Evolutionary conservation across 257 asterid genomes (phyloP).

Genomic region (Paraleonurus japonicus): DNA sequence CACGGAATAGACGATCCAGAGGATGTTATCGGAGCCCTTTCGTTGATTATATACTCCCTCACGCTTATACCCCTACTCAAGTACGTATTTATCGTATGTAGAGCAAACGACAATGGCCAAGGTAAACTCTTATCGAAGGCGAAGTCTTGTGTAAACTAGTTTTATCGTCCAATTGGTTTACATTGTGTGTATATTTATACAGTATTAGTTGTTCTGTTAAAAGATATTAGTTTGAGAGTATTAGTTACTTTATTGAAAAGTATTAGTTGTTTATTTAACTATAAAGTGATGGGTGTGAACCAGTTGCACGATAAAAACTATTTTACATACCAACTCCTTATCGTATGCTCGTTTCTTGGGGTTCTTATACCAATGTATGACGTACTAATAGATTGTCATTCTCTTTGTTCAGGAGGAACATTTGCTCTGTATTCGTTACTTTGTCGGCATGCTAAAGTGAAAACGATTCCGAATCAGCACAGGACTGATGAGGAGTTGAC

Average conservation of each 20-base stretch:
- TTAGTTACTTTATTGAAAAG: too few relatives aligned
- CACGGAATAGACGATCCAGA: slow-evolving; percentile 70
- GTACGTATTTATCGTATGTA: slow-evolving; percentile 94
- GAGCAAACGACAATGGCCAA: slow-evolving; percentile 97
- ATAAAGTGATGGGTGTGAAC: too few relatives aligned
- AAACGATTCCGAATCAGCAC: slow-evolving; percentile 92
- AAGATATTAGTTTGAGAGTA: too few relatives aligned
- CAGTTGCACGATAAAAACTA: too few relatives aligned
- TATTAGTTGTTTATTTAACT: too few relatives aligned
- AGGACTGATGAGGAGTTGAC: slow-evolving; percentile 98
- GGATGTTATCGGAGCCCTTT: slow-evolving; percentile 91
- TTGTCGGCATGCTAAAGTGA: slow-evolving; percentile 92
- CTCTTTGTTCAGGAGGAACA: slow-evolving; percentile 66
- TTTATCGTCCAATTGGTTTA: too few relatives aligned
- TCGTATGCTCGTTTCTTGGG: not conserved
- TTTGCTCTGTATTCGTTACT: slow-evolving; percentile 94
- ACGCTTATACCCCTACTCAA: slow-evolving; percentile 96
- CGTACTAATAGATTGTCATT: not conserved
- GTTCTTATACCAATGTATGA: not conserved
- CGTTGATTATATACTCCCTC: slow-evolving; percentile 90
- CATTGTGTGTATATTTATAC: too few relatives aligned
- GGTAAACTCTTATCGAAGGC: slow-evolving; percentile 42
- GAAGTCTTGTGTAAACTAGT: too few relatives aligned
- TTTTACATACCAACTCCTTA: too few relatives aligned
- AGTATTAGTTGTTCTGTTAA: too few relatives aligned